Evolutionary conservation across 228 moss, liverwort and hornwort genomes (phyloP).

Genomic region (Sphagnum fallax): DNA sequence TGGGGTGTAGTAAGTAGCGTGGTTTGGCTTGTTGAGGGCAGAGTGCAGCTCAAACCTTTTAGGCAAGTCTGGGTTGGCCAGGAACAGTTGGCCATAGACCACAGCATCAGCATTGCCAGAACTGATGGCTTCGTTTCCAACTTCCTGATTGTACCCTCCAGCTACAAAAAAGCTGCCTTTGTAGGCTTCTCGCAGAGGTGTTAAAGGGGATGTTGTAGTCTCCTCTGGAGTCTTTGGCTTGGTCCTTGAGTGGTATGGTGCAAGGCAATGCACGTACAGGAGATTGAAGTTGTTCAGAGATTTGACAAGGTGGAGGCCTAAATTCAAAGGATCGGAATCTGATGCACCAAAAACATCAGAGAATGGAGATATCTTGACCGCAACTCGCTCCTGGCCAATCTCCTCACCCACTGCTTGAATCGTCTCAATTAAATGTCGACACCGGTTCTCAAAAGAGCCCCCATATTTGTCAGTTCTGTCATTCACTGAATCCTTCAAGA

Average conservation of each 20-base stretch:
- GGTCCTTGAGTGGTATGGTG: conserved; percentile 9
- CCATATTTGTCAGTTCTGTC: conserved; percentile 63
- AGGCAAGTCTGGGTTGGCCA: conserved; percentile 70
- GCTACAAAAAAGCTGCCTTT: conserved; percentile 37
- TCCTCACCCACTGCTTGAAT: conserved; percentile 25
- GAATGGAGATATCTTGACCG: conserved; percentile 56
- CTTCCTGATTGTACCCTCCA: conserved; percentile 33
- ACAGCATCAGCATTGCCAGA: conserved; percentile 54
- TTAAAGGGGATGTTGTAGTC: conserved; percentile 1
- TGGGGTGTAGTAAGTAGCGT: conserved; percentile 44
- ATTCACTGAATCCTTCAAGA: conserved; percentile 46
- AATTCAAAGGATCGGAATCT: conserved; percentile 8
- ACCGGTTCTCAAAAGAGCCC: conserved; percentile 40
- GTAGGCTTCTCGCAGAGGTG: conserved; percentile 34
- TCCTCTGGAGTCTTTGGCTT: neutral
- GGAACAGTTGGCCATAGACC: conserved; percentile 49
- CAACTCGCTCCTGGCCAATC: conserved; percentile 31
- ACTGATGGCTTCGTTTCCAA: conserved; percentile 41
- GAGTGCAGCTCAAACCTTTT: conserved; percentile 42
- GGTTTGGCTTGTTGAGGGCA: conserved; percentile 43
- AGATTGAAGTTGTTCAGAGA: conserved; percentile 34
- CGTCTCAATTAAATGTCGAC: conserved; percentile 35
- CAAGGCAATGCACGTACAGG: conserved; percentile 36
- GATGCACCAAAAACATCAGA: conserved; percentile 24
- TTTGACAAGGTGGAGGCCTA: conserved; percentile 26